Evolutionary conservation across 352 stramenopile species (phyloP).

Genomic region (Pythium brachiatum): DNA sequence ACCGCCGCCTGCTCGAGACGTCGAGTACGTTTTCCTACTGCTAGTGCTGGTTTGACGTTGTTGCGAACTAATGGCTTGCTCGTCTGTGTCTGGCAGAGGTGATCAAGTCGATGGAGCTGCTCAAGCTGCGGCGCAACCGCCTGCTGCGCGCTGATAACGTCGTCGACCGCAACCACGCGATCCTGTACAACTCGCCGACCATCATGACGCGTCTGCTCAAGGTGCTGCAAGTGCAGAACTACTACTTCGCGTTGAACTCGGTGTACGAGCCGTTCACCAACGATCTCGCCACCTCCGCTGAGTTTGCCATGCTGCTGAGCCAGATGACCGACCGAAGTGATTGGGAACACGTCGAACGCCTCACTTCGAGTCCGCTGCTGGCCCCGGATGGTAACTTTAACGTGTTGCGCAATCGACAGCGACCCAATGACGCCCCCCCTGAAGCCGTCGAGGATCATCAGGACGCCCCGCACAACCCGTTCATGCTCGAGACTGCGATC

Average conservation of each 20-base stretch:
- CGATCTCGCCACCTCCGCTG: constrained; percentile 73
- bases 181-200: constrained; percentile 87
- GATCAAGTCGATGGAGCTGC: constrained; percentile 92
- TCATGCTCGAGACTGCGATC: constrained; percentile 68
- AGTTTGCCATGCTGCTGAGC: constrained; percentile 79
- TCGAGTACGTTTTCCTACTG: constrained; percentile 53
- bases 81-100: constrained; percentile 52
- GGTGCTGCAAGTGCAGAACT: constrained; percentile 82
- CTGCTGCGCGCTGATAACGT: constrained; percentile 80
- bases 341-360: constrained; percentile 69
- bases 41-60: neutral
- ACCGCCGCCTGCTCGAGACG: constrained; percentile 90
- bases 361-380: constrained; percentile 51
- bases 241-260: constrained; percentile 79
- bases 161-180: constrained; percentile 92
- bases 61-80: constrained; percentile 13
- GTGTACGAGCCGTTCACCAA: constrained; percentile 82
- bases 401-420: constrained; percentile 34
- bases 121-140: constrained; percentile 82
- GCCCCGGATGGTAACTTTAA: constrained; percentile 45
- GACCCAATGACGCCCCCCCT: constrained; percentile 26
- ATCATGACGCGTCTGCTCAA: constrained; percentile 71
- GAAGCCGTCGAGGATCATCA: constrained; percentile 26
- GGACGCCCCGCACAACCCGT: constrained; percentile 36
- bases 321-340: constrained; percentile 71